phyloP scores from a whole-genome alignment of 257 asterid species.

The Cordia subcordata region DNA sequence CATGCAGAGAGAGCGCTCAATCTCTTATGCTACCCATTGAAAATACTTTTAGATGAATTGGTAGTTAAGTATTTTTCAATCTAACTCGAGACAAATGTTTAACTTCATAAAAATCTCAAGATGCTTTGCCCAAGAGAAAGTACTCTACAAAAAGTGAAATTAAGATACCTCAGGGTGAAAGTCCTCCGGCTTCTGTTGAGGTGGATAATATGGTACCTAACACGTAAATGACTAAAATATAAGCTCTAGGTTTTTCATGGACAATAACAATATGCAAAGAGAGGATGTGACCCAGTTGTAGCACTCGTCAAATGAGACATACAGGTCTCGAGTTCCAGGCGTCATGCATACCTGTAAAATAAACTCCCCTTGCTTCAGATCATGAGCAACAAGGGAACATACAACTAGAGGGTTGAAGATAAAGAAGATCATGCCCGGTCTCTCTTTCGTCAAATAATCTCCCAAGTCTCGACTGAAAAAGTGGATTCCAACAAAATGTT shows the following conservation, averaged over 20 bases:
- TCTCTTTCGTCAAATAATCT: constrained; percentile 63
- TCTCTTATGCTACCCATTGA: too few species aligned
- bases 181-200: constrained; percentile 80
- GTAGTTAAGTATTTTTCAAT: too few species aligned
- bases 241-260: too few species aligned
- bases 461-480: constrained; percentile 75
- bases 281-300: constrained; percentile 65
- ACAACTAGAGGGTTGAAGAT: constrained; percentile 67
- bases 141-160: constrained; percentile 5
- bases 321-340: too few species aligned
- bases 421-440: constrained; percentile 92
- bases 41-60: too few species aligned
- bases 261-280: too few species aligned
- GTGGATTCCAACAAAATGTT: constrained; percentile 78
- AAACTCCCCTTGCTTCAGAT: constrained; percentile 81
- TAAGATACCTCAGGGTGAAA: constrained; percentile 56
- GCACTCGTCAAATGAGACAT: too few species aligned
- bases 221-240: not conserved
- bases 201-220: constrained; percentile 92
- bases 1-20: too few species aligned
- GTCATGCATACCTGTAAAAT: constrained; percentile 88
- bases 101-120: too few species aligned
- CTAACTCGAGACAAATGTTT: too few species aligned
- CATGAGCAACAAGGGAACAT: constrained; percentile 93
- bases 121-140: not conserved